These are phyloP conservation scores for Spergularia marina DNA, from an alignment of 148 eudicot genomes.

Conservation along the genomic window DNA sequence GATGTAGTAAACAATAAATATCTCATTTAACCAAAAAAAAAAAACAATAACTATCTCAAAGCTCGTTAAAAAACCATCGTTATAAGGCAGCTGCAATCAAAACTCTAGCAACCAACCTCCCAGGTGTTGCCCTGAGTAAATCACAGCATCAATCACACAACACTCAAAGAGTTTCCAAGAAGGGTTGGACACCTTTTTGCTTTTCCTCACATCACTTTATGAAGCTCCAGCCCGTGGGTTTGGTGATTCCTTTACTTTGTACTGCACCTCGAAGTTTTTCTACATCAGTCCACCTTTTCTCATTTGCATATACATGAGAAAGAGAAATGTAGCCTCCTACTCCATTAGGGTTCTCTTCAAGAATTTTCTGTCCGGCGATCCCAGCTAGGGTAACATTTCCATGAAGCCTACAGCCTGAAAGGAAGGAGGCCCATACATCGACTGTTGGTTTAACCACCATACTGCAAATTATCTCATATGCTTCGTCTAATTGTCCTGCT, in stretches of 20 bases:
- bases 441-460: conserved; percentile 31
- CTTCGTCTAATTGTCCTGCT: conserved; percentile 40
- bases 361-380: conserved; percentile 30
- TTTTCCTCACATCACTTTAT: background rate
- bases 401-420: conserved; percentile 39
- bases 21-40: no score
- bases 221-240: conserved; percentile 33
- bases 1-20: no score
- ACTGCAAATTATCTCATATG: conserved; percentile 31
- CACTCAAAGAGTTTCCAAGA: background rate
- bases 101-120: no score
- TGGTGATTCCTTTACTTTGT: conserved; percentile 27
- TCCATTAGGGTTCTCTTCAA: conserved; percentile 18
- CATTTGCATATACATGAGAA: conserved; percentile 37
- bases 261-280: conserved; percentile 32
- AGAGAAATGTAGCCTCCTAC: conserved; percentile 34
- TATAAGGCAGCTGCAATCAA: no score
- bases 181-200: background rate
- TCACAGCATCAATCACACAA: background rate
- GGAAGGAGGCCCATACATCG: conserved; percentile 38
- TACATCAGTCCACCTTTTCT: conserved; percentile 42
- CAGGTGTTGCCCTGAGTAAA: background rate
- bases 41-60: no score
- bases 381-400: conserved; percentile 35
- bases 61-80: no score